Base-by-base conservation (phyloP, 805 yeast genomes). In the Starmerella floris region DNA sequence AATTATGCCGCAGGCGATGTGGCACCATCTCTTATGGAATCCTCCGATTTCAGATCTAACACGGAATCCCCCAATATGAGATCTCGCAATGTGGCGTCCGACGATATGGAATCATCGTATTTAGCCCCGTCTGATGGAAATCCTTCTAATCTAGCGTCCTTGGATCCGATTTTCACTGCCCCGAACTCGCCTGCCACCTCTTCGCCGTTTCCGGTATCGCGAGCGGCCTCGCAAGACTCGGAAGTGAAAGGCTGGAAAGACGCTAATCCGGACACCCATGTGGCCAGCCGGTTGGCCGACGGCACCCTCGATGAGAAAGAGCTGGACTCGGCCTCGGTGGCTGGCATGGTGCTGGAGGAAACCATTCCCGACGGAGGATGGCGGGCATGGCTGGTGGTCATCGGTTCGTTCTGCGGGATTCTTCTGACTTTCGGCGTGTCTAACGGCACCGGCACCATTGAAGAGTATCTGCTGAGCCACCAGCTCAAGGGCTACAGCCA, bases 361-460 rank as follows among this genome's bases (percentile, higher is more conserved):
- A 35, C 40, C 19, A 39, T 40, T 36, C 74, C 74, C 4, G 81
- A 77, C 35, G 72, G 75, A 2, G 76, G 79, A 2, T 54, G 51
- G 38, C 69, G 70, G 4, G 77, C 80, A 63, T 62, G 77, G 56
- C 64, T 67, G 3, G 74, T 75, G 0, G 57, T 71, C 3, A 42
- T 72, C n/a, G 80, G 79, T 3, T 67, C 77, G 0, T 73, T 74
- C 49, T 56, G 74, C 33, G 81, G 82, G 2, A 60, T 76, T 45
- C 55, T 72, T 3, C 68, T 72, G 23, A 66, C 73, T 3, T 73
- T 79, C 55, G 93, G 93, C 1, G 51, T 80, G 23, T 66, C 78
- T 60, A 80, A 79, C 55, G 61, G 81, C 0, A 66, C 73, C 8
- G 87, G 87, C 42, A 77, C 78, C 0, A 65, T 79, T 32, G 83